Evolutionary conservation across 1,284 basidiomycete species (phyloP), one percentile per base, ranked within the genome.

Genomic region (Trametes polyzona): DNA sequence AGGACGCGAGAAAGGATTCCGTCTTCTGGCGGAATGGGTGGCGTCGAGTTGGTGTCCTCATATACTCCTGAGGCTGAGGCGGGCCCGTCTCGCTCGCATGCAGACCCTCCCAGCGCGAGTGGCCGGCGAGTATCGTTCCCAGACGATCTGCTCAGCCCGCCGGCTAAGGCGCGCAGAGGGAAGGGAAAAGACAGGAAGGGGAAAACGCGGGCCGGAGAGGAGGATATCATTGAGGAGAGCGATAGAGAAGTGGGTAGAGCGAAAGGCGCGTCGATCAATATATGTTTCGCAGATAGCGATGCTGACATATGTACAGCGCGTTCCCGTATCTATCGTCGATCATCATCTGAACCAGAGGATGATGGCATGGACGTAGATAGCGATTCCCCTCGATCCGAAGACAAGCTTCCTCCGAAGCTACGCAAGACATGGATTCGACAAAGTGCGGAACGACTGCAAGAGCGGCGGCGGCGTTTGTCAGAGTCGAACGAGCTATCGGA

Each of bases 371-470:
- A 68, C 10, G 57, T 64, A 5, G 69, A 65, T 21, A 47, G 49
- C 21, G 39, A 47, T 10, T 12, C 4, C 4, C 10, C 44, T 14
- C 8, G 16, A 1, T 65, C 68, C 65, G 75, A 84, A 61, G 76
- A 76, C 10, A 71, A 71, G 50, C 74, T 88, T 66, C 87, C 86
- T 3, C 86, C 86, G 6, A 84, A 83, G 69, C 79, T 89, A 80
- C 76, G 87, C 35, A 88, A 85, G 65, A 67, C 72, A 33, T 85
- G 79, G 80, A 72, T 76, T 16, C 72, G 71, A 27, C 63, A 68
- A 44, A 69, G 64, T 24, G 58, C 62, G 16, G 73, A 74, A 39
- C 67, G 64, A n/a, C 55, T 73, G 42, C 66, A 65, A 10, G 64
- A 69, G 40, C 52, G 39, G 6, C 46, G 40, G 11, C 32, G 42